These are phyloP conservation scores for Solanum appendiculatum DNA, from an alignment of 257 asterid genomes.

Conservation along the genomic window DNA sequence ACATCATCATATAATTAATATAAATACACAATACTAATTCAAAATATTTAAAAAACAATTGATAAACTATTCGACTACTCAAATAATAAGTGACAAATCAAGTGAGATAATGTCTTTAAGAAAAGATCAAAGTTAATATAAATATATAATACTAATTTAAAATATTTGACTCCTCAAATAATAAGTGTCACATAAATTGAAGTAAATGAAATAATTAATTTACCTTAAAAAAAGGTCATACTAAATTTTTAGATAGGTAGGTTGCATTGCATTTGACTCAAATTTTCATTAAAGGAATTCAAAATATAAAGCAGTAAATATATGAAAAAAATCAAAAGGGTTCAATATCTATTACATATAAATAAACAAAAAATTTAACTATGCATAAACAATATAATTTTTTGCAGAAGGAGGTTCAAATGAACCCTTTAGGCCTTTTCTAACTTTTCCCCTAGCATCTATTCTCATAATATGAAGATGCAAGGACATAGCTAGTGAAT, in stretches of 20 bases:
- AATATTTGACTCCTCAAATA: background rate
- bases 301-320: too few species aligned
- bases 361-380: too few species aligned
- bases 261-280: background rate
- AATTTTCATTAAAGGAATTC: too few species aligned
- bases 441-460: background rate
- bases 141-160: background rate
- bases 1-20: background rate
- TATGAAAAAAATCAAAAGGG: fast-evolving
- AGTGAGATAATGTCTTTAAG: too few species aligned
- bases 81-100: background rate
- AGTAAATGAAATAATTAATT: background rate
- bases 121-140: too few species aligned
- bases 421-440: background rate
- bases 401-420: background rate
- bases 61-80: background rate
- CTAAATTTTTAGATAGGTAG: background rate
- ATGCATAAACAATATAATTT: too few species aligned
- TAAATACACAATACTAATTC: background rate
- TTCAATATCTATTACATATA: too few species aligned
- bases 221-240: too few species aligned
- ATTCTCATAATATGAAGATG: background rate
- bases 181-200: background rate
- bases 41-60: background rate
- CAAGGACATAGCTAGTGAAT: background rate